Conservation (phyloP, 148 eudicot genomes). For the Fagopyrum homotropicum region DNA sequence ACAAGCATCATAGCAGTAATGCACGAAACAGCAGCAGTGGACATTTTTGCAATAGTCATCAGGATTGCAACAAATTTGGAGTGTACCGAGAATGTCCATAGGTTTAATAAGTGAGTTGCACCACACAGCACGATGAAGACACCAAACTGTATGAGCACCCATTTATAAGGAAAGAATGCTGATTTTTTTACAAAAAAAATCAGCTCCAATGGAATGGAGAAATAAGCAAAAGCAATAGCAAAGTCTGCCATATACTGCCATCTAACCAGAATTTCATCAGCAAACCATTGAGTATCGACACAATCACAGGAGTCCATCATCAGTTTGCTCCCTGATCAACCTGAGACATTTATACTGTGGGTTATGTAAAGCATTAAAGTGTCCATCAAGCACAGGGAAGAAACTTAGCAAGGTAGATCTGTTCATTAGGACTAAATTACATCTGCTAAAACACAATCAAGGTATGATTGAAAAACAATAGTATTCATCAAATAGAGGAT, state of each 20-base stretch:
- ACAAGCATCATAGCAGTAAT: slow-evolving; percentile 90
- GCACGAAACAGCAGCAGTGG: slow-evolving; percentile 87
- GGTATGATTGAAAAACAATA: background rate
- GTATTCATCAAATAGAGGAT: background rate
- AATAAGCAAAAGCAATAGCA: slow-evolving; percentile 89
- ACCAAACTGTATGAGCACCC: slow-evolving; percentile 98
- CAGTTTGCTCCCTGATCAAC: background rate
- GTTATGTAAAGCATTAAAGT: background rate
- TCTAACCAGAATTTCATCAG: slow-evolving; percentile 78
- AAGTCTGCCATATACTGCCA: slow-evolving; percentile 91
- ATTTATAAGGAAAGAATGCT: slow-evolving; percentile 86
- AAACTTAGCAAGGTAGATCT: background rate
- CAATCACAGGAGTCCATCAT: slow-evolving; percentile 80
- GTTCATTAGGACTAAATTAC: background rate
- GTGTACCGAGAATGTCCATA: slow-evolving; percentile 73
- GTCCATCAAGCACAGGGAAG: background rate
- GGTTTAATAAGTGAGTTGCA: slow-evolving; percentile 75
- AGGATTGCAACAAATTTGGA: slow-evolving; percentile 67
- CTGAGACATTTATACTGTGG: background rate
- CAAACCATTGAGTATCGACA: slow-evolving; percentile 81
- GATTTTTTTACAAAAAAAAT: slow-evolving; percentile 93
- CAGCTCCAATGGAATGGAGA: slow-evolving; percentile 89
- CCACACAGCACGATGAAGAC: slow-evolving; percentile 97
- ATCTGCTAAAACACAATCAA: background rate
- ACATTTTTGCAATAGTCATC: slow-evolving; percentile 72